Base-by-base conservation (phyloP, 371 early-diverging fungal genomes). In the Phascolomyces articulosus region DNA sequence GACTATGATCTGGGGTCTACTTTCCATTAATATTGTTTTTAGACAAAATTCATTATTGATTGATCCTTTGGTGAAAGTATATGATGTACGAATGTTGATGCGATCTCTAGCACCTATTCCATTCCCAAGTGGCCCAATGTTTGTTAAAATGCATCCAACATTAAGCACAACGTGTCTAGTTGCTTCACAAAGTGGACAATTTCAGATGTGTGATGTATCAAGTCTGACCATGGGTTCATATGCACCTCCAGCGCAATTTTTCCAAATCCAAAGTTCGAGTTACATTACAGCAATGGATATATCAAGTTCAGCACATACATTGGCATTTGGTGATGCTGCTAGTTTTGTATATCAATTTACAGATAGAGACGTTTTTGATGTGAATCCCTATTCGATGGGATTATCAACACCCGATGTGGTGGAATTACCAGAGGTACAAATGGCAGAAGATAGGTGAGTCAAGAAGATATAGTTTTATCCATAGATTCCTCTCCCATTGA, bases 51-150 rank as follows among this genome's bases (percentile, higher is more conserved):
- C 80, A 0, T 66, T 89, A 28, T 80, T 89, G 41, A 85, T 87
- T 70, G 95, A 94, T 73, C 91, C 91, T 13, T 64, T 90, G 31
- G 91, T 96, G 38, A 91, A 91, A 74, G 82, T 96, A 13, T 97
- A 88, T 63, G 97, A 96, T 66, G 83, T 93, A 26, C 81, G 95
- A 34, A 91, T 89, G 62, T 62, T 79, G 28, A 80, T 90, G 68
- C 80, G 86, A 34, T 84, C 90, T 3, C 68, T 94, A 16, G 85
- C 87, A 4, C 91, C 91, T 2, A 86, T 94, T 24, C 86, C 93
- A 1, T 92, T 90, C 69, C 83, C 91, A 2, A 77, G 84, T 55
- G 88, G 91, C 1, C 89, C 95, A 26, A 84, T 80, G 60, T 85
- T 85, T 65, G 67, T 95, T 20, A 82, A 82, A 56, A 90, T 91